A percentile compares a stretch with the other conserved stretches of the same genome.
Conservation (phyloP, 75 land plant genomes). For the Pseudotsuga menziesii region DNA sequence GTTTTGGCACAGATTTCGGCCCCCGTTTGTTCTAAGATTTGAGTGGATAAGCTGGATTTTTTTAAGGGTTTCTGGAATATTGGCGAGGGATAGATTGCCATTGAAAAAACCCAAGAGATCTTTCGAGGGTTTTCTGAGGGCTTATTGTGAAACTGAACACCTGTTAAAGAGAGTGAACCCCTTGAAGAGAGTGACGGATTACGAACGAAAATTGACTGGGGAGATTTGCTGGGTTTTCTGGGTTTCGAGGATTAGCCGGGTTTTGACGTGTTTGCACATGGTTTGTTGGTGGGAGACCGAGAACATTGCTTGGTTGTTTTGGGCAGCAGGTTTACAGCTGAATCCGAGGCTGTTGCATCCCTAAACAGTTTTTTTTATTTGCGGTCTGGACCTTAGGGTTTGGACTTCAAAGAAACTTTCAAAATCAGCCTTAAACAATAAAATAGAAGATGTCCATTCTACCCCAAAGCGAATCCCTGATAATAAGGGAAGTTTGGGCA, state of each 20-base stretch:
- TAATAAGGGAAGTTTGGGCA: slow-evolving; percentile 65
- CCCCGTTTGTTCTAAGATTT: neutral
- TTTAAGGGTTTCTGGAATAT: neutral
- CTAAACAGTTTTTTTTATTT: neutral
- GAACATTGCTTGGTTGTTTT: neutral
- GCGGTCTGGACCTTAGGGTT: neutral
- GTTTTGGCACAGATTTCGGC: slow-evolving; percentile 6
- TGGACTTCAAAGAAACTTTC: neutral
- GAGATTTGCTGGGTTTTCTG: neutral
- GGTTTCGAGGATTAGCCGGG: neutral
- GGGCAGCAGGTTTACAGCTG: neutral
- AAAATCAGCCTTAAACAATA: neutral
- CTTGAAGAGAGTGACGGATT: neutral
- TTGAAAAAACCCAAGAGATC: neutral
- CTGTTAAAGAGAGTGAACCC: neutral
- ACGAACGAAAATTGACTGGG: neutral
- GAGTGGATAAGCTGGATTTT: neutral
- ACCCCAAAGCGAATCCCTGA: slow-evolving; percentile 33
- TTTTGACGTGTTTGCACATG: slow-evolving; percentile 1
- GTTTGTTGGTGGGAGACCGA: neutral
- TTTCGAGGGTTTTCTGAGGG: neutral
- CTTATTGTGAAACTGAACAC: neutral
- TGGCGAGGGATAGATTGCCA: too few relatives aligned
- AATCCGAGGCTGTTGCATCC: neutral
- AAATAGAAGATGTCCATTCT: slow-evolving; percentile 25